These are phyloP conservation scores for Plasmodium vinckei DNA, from an alignment of 169 alveolate species.

Conservation along the genomic window DNA sequence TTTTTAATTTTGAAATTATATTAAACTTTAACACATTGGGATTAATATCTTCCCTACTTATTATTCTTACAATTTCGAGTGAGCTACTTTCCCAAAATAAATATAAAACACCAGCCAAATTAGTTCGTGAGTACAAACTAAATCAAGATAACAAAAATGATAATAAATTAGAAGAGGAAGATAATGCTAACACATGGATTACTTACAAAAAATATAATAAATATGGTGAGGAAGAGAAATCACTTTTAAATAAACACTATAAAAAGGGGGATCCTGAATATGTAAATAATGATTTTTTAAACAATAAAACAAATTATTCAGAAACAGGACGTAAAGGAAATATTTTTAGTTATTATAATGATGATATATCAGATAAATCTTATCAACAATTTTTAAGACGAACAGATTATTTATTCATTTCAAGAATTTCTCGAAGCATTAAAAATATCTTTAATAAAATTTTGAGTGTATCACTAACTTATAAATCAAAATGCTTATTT, in stretches of 20 bases:
- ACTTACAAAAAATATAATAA: constrained; percentile 3
- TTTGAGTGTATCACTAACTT: constrained; percentile 1
- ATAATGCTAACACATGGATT: background rate
- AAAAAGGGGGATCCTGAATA: constrained; percentile 5
- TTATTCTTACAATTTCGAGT: constrained; percentile 57
- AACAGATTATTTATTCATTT: constrained; percentile 26
- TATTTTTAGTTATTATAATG: constrained; percentile 15
- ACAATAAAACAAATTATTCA: constrained; percentile 2
- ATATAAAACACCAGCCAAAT: background rate
- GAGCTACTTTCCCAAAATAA: constrained; percentile 37
- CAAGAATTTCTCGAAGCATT: constrained; percentile 4
- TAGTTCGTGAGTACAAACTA: background rate
- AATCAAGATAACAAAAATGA: background rate
- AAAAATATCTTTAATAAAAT: constrained; percentile 15
- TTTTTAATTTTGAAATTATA: constrained; percentile 55
- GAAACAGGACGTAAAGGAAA: constrained; percentile 7
- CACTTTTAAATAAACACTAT: background rate
- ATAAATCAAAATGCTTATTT: constrained; percentile 52
- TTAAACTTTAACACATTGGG: constrained; percentile 73
- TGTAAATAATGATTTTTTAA: constrained; percentile 12
- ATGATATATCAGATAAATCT: constrained; percentile 45
- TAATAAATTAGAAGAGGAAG: background rate
- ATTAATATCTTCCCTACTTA: constrained; percentile 42
- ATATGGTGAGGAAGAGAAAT: background rate
- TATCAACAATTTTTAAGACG: constrained; percentile 53